These are phyloP conservation scores for Keithomyces neogunnii DNA, from an alignment of 2,329 filamentous ascomycete species.

Conservation along the genomic window DNA sequence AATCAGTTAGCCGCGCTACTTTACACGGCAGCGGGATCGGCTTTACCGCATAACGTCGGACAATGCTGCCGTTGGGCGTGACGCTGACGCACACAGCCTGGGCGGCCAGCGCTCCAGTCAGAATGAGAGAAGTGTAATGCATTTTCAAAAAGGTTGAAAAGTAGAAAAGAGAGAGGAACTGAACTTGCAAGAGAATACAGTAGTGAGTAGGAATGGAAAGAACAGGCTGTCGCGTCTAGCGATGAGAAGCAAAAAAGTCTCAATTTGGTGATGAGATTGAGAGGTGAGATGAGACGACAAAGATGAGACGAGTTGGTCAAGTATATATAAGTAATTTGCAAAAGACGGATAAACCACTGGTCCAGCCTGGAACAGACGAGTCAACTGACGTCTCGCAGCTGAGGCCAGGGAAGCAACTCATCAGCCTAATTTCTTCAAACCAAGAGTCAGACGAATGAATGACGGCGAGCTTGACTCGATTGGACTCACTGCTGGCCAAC, in stretches of 20 bases:
- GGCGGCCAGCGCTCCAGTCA: not conserved
- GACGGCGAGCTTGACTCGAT: no score
- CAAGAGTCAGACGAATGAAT: no score
- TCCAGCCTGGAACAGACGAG: not conserved
- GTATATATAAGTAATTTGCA: not conserved
- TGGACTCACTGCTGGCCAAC: no score
- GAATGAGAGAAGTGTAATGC: not conserved
- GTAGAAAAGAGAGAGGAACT: no score
- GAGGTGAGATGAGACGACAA: not conserved
- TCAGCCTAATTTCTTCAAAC: no score
- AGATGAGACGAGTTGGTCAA: not conserved
- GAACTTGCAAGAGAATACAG: not conserved
- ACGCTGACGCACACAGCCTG: not conserved
- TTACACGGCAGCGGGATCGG: not conserved
- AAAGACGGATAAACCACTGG: not conserved
- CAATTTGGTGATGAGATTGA: not conserved
- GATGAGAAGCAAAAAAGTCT: not conserved
- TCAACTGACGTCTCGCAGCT: no score
- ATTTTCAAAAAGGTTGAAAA: not conserved
- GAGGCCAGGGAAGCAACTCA: no score
- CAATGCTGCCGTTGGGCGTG: not conserved
- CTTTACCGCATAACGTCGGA: slow-evolving; percentile 1
- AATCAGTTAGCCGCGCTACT: not conserved
- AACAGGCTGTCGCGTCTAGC: slow-evolving; percentile 5
- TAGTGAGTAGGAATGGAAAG: not conserved